Conservation (phyloP, 306 rosid genomes). For the peach (Prunus persica) region DNA sequence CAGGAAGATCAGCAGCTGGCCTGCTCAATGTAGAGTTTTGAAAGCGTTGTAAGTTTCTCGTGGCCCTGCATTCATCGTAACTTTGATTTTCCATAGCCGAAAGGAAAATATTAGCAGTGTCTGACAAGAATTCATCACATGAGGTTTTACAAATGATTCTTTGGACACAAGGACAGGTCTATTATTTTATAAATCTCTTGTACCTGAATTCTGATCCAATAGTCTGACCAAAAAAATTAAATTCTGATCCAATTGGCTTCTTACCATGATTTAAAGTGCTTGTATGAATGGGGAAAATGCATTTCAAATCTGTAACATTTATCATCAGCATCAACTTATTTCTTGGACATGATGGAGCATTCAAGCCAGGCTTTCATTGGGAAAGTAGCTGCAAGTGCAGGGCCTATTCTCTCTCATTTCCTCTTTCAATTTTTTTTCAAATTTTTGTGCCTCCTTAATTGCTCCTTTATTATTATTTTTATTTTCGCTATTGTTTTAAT, state of each 20-base stretch:
- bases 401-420: neutral
- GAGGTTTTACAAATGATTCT: neutral
- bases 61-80: neutral
- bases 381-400: neutral
- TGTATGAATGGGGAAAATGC: neutral
- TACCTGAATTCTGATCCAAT: neutral
- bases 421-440: no score
- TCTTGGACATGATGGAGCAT: neutral
- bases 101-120: neutral
- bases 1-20: neutral
- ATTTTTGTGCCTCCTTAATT: no score
- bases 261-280: no score
- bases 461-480: no score
- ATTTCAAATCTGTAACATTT: neutral
- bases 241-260: neutral
- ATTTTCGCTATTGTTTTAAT: no score
- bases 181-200: neutral
- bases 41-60: conserved; percentile 18
- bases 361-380: neutral
- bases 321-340: neutral
- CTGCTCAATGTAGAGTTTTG: conserved; percentile 7
- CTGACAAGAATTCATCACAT: neutral
- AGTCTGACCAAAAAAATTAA: neutral
- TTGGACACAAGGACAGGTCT: neutral
- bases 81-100: conserved; percentile 2